phyloP scores from a whole-genome alignment of 2,329 filamentous ascomycete genomes.

The Cladosporium sp. region DNA sequence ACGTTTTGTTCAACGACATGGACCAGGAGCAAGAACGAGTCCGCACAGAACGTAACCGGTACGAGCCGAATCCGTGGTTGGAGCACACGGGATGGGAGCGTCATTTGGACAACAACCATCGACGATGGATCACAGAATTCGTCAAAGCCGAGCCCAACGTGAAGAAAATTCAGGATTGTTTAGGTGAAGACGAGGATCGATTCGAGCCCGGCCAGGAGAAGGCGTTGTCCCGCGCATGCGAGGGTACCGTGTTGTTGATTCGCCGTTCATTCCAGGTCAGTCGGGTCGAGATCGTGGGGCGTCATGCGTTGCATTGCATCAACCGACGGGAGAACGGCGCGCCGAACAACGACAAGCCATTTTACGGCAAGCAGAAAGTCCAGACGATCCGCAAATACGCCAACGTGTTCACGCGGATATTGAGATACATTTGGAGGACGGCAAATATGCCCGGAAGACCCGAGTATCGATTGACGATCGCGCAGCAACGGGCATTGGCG shows the following conservation, averaged over 20 bases:
- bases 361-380: slow-evolving; percentile 7
- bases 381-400: not conserved
- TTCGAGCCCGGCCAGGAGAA: not conserved
- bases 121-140: not conserved
- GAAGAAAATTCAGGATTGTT: not conserved
- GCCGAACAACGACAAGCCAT: not conserved
- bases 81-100: slow-evolving; percentile 2
- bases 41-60: not conserved
- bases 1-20: not conserved
- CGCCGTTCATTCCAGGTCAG: not conserved
- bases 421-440: slow-evolving; percentile 6
- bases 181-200: not conserved
- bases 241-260: not conserved
- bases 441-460: not conserved
- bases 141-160: not conserved
- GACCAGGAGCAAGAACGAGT: not conserved
- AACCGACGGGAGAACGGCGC: not conserved
- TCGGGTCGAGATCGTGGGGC: not conserved
- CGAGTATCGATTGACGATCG: not conserved
- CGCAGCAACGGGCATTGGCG: not conserved
- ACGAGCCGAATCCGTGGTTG: slow-evolving; percentile 5
- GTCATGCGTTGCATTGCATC: not conserved
- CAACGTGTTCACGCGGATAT: not conserved
- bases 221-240: not conserved
- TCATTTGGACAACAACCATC: not conserved